These are phyloP conservation scores for Pleurostoma richardsiae DNA, from an alignment of 2,329 filamentous ascomycete genomes.

Conservation along the genomic window DNA sequence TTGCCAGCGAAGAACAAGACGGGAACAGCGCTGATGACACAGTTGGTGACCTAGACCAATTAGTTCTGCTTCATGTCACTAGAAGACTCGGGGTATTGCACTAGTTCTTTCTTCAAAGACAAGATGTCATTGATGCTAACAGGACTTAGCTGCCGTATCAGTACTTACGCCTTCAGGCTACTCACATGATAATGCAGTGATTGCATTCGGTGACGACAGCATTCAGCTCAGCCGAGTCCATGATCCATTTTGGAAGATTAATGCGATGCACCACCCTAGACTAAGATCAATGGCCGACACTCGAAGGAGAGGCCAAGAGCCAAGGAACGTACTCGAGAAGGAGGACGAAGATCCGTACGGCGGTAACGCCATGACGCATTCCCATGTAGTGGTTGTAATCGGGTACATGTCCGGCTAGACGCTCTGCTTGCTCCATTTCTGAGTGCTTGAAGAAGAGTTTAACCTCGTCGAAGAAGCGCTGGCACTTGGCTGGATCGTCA, in stretches of 20 bases:
- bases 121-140: conserved; percentile 13
- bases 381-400: conserved; percentile 10
- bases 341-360: conserved; percentile 10
- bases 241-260: conserved; percentile 8
- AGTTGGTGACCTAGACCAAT: conserved; percentile 9
- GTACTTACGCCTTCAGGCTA: neutral
- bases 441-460: conserved; percentile 9
- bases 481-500: conserved; percentile 3
- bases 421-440: conserved; percentile 11
- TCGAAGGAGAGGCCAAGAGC: neutral
- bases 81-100: conserved; percentile 2
- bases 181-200: conserved; percentile 13
- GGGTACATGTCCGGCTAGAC: conserved; percentile 10
- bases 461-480: conserved; percentile 10
- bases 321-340: conserved; percentile 10
- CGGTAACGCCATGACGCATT: conserved; percentile 11
- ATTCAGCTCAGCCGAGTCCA: conserved; percentile 12
- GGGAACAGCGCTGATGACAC: conserved; percentile 12
- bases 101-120: conserved; percentile 15
- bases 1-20: conserved; percentile 9
- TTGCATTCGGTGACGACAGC: conserved; percentile 10
- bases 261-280: conserved; percentile 8
- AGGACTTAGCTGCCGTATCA: neutral
- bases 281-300: neutral
- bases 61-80: neutral